Percentiles rank a stretch among this genome's conserved stretches.
These are phyloP conservation scores for Acanthamoeba triangularis DNA, from an alignment of 208 protist species.

Conservation along the genomic window DNA sequence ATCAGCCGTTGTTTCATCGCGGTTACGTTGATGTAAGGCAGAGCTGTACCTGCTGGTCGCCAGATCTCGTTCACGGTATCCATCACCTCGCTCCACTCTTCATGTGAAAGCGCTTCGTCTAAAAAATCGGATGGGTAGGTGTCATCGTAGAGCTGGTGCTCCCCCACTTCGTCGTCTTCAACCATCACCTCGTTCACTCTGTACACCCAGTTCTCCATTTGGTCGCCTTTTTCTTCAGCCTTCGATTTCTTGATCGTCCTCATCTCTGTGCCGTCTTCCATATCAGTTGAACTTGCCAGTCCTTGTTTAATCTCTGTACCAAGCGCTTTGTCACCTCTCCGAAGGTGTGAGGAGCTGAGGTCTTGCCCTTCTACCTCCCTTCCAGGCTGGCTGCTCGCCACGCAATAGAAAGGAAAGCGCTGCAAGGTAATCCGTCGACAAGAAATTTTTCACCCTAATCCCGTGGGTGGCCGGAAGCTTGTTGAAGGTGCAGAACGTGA, in stretches of 20 bases:
- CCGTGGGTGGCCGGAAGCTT: too few relatives aligned
- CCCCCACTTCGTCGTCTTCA: background rate
- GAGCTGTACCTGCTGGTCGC: conserved; percentile 31
- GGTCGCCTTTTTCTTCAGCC: background rate
- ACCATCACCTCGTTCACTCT: background rate
- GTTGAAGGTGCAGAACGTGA: background rate
- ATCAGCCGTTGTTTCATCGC: background rate
- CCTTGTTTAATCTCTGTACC: too few relatives aligned
- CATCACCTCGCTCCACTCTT: background rate
- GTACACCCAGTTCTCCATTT: background rate
- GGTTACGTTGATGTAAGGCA: background rate
- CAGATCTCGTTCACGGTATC: background rate
- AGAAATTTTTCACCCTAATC: too few relatives aligned
- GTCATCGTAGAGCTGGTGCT: background rate
- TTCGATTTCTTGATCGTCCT: background rate
- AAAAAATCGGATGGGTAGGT: background rate
- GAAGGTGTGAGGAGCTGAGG: too few relatives aligned
- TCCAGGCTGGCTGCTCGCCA: too few relatives aligned
- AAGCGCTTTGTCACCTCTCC: too few relatives aligned
- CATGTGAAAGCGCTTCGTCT: background rate
- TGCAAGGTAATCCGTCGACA: too few relatives aligned
- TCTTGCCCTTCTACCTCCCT: too few relatives aligned
- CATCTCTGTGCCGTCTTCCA: background rate
- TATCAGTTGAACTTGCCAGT: background rate
- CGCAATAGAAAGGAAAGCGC: too few relatives aligned